Conservation (phyloP, 805 yeast genomes). For the Candida caryicola region DNA sequence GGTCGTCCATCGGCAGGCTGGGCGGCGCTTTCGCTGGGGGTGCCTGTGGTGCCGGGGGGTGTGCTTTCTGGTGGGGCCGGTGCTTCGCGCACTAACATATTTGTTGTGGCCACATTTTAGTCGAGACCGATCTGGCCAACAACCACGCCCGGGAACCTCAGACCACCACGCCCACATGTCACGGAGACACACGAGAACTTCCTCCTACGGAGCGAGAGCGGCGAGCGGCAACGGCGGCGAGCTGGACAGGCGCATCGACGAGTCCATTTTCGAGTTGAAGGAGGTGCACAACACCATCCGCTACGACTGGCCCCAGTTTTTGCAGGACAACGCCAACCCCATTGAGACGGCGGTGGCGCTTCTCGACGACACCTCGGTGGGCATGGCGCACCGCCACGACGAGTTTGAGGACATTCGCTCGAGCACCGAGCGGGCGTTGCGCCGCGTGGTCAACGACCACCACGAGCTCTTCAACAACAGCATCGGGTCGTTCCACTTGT, state of each 20-base stretch:
- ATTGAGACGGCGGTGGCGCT: constrained; percentile 80
- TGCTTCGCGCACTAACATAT: too few relatives aligned
- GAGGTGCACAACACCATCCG: constrained; percentile 34
- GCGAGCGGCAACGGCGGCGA: neutral
- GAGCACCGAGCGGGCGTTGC: constrained; percentile 55
- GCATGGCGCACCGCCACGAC: constrained; percentile 68
- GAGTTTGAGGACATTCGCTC: constrained; percentile 64
- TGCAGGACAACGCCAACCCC: constrained; percentile 61
- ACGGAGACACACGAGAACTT: constrained; percentile 1
- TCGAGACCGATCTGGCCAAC: too few relatives aligned
- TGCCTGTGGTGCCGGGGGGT: too few relatives aligned
- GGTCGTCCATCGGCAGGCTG: constrained; percentile 10
- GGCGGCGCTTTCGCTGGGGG: too few relatives aligned
- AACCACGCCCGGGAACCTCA: too few relatives aligned
- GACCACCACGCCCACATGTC: constrained; percentile 9
- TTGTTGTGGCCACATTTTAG: too few relatives aligned
- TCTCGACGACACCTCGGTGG: constrained; percentile 87
- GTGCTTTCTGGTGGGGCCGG: too few relatives aligned
- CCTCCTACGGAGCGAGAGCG: neutral
- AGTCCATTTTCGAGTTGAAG: constrained; percentile 34
- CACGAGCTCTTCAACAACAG: constrained; percentile 82
- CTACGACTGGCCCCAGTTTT: constrained; percentile 45
- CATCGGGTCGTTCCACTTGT: constrained; percentile 77
- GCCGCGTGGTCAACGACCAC: constrained; percentile 73
- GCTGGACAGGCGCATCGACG: constrained; percentile 9